phyloP scores from a whole-genome alignment of 2,329 filamentous ascomycete genomes.

The Xylaria sp. region DNA sequence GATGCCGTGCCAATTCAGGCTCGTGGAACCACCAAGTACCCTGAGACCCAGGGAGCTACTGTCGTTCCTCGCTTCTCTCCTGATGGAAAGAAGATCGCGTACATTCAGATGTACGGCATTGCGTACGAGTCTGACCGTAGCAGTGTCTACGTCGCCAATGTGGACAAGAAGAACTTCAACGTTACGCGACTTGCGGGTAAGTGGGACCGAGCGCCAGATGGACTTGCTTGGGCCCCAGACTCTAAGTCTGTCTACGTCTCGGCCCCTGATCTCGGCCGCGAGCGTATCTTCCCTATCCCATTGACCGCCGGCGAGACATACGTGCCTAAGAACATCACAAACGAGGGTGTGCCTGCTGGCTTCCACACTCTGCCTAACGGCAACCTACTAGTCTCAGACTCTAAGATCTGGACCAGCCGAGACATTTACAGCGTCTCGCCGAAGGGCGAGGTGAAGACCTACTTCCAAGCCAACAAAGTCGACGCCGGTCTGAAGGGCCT shows the following conservation, averaged over 20 bases:
- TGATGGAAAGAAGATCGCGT: conserved; percentile 66
- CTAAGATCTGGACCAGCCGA: conserved; percentile 51
- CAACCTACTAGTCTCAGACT: conserved; percentile 48
- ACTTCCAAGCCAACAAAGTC: conserved; percentile 51
- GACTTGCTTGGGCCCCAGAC: conserved; percentile 45
- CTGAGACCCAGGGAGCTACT: conserved; percentile 50
- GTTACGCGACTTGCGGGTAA: conserved; percentile 48
- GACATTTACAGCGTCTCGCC: conserved; percentile 49
- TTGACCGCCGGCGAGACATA: conserved; percentile 46
- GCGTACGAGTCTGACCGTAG: conserved; percentile 64
- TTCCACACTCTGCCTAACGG: conserved; percentile 47
- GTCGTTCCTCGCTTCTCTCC: conserved; percentile 62
- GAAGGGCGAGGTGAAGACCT: conserved; percentile 45
- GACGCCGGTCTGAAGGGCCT: conserved; percentile 50
- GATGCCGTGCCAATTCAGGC: conserved; percentile 51
- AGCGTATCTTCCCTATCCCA: conserved; percentile 49
- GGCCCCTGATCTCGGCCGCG: conserved; percentile 47
- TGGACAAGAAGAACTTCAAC: conserved; percentile 61
- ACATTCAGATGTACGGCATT: conserved; percentile 69
- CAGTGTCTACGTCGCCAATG: conserved; percentile 50
- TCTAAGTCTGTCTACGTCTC: conserved; percentile 47
- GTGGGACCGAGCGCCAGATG: conserved; percentile 49
- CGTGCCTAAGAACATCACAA: conserved; percentile 49
- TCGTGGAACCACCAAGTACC: conserved; percentile 47
- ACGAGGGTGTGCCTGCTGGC: conserved; percentile 47